Conservation (phyloP, 768 basidiomycete genomes). For the Glaciozyma martinii region DNA sequence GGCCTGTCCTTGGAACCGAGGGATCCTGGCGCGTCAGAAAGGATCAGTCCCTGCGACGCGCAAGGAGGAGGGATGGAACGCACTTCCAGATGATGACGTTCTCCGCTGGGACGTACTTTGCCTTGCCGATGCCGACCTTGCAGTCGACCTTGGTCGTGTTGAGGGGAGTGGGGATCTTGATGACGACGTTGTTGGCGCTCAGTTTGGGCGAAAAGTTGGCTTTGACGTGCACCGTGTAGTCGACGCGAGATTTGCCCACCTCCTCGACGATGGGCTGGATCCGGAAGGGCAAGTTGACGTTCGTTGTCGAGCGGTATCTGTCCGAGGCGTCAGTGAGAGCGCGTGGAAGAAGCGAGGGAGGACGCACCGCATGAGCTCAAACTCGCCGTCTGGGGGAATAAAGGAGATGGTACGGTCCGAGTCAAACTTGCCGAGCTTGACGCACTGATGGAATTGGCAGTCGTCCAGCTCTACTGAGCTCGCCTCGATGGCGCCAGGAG, state of each 20-base stretch:
- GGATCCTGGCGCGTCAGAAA: conserved; percentile 52
- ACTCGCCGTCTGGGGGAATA: conserved; percentile 96
- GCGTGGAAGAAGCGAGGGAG: neutral
- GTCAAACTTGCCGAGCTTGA: conserved; percentile 88
- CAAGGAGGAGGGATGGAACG: conserved; percentile 39
- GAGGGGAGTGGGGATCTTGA: conserved; percentile 90
- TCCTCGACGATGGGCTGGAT: conserved; percentile 87
- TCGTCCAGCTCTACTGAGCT: conserved; percentile 89
- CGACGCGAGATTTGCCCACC: conserved; percentile 81
- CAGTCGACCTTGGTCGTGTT: conserved; percentile 89
- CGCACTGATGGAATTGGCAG: conserved; percentile 98
- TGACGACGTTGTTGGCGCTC: conserved; percentile 80
- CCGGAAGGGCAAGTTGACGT: conserved; percentile 86
- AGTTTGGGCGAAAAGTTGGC: conserved; percentile 86
- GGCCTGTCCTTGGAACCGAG: conserved; percentile 82
- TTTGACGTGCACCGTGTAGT: conserved; percentile 78
- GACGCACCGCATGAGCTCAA: conserved; percentile 87
- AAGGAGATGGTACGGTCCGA: conserved; percentile 89
- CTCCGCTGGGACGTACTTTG: conserved; percentile 92
- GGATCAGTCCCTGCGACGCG: neutral
- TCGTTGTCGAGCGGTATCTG: conserved; percentile 91
- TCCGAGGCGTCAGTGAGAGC: neutral
- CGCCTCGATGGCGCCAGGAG: conserved; percentile 38
- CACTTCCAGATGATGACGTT: conserved; percentile 98
- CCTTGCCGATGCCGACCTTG: conserved; percentile 85